Conservation (phyloP, 768 basidiomycete genomes). For the Hygrocybe coccinea region DNA sequence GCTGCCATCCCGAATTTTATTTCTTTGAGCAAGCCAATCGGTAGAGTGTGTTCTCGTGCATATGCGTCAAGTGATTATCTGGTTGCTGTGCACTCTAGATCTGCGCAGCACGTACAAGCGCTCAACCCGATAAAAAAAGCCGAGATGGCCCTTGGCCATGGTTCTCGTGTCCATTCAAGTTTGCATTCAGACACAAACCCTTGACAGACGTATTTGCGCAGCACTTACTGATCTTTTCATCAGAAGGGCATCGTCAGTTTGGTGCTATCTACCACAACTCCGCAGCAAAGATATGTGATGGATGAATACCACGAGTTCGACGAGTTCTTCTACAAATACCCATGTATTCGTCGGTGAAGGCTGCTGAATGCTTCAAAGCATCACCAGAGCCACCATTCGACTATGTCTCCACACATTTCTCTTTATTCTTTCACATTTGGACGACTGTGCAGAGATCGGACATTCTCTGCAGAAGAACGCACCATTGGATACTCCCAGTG, state of each 20-base stretch:
- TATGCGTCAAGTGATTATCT: neutral
- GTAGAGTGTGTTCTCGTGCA: no score
- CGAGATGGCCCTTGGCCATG: neutral
- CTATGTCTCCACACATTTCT: neutral
- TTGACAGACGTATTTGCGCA: neutral
- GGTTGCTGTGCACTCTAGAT: neutral
- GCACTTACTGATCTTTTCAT: neutral
- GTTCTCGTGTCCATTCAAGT: no score
- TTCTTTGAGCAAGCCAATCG: no score
- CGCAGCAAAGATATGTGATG: no score
- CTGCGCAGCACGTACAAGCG: neutral
- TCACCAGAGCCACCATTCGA: neutral
- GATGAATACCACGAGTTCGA: neutral
- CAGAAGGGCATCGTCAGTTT: neutral
- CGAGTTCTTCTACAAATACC: neutral
- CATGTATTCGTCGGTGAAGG: neutral
- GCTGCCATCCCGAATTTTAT: no score
- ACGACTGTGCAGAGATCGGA: constrained; percentile 31
- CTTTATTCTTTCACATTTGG: constrained; percentile 19
- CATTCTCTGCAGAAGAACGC: constrained; percentile 31
- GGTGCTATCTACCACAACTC: no score
- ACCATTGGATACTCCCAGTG: constrained; percentile 14
- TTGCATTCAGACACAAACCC: no score
- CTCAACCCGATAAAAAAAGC: neutral
- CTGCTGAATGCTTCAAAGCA: neutral